Percentiles rank a stretch among this genome's conserved stretches.
Evolutionary conservation across 768 basidiomycete genomes (phyloP).

Genomic region (Glaciozyma antarctica): DNA sequence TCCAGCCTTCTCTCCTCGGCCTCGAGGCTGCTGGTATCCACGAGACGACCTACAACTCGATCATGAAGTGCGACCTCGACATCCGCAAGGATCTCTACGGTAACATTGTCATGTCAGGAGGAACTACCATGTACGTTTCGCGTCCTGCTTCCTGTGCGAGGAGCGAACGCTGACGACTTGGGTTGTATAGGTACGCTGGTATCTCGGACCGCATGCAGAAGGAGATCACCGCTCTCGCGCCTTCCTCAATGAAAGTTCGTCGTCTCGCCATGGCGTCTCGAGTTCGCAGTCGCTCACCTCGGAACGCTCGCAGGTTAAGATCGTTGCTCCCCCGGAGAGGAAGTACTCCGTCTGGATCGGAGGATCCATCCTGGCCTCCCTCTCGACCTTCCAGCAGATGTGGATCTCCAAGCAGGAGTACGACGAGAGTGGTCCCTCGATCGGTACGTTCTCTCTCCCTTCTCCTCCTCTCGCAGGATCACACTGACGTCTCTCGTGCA

Average conservation of each 20-base stretch:
- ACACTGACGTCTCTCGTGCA: no score
- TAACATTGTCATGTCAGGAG: slow-evolving; percentile 79
- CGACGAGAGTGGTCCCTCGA: slow-evolving; percentile 50
- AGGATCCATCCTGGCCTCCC: slow-evolving; percentile 55
- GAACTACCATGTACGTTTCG: slow-evolving; percentile 57
- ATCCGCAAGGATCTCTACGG: slow-evolving; percentile 65
- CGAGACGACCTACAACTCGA: slow-evolving; percentile 79
- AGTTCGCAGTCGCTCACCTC: slow-evolving; percentile 82
- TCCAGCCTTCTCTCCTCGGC: slow-evolving; percentile 66
- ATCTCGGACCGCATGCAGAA: slow-evolving; percentile 94
- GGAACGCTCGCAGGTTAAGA: slow-evolving; percentile 84
- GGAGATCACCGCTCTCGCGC: slow-evolving; percentile 74
- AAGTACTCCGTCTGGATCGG: slow-evolving; percentile 67
- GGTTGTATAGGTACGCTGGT: slow-evolving; percentile 60
- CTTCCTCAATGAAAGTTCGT: slow-evolving; percentile 91
- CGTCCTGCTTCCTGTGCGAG: not conserved
- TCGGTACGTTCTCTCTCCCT: slow-evolving; percentile 27
- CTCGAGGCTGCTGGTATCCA: slow-evolving; percentile 83
- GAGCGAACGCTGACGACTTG: not conserved
- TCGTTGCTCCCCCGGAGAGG: slow-evolving; percentile 83
- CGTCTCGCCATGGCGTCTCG: slow-evolving; percentile 91
- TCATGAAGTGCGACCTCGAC: slow-evolving; percentile 75
- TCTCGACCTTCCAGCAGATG: slow-evolving; percentile 92
- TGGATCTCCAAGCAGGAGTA: slow-evolving; percentile 91
- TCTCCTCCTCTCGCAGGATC: no score